These are phyloP conservation scores for Coemansia sp. DNA, from an alignment of 192 early-diverging fungal genomes.

Conservation along the genomic window DNA sequence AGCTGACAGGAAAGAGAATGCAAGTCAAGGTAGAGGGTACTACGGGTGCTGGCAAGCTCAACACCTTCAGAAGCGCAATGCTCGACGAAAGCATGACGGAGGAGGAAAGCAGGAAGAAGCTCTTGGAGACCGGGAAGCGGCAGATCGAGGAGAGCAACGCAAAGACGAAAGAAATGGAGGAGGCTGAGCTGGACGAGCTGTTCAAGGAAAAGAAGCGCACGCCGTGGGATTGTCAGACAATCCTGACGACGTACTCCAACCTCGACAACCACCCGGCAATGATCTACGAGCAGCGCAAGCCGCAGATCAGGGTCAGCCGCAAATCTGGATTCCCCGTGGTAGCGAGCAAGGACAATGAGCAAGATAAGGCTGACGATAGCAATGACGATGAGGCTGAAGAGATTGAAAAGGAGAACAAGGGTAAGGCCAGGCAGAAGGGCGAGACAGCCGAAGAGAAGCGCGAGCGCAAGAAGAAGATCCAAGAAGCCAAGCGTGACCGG, in stretches of 20 bases:
- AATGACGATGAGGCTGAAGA: slow-evolving; percentile 27
- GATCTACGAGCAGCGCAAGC: slow-evolving; percentile 66
- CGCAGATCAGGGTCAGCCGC: slow-evolving; percentile 67
- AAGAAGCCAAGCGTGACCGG: slow-evolving; percentile 66
- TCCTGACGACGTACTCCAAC: slow-evolving; percentile 89
- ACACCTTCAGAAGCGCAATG: slow-evolving; percentile 61
- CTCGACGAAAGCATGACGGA: slow-evolving; percentile 17
- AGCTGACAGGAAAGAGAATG: slow-evolving; percentile 71
- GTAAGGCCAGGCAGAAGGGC: slow-evolving; percentile 68
- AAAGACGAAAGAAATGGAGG: slow-evolving; percentile 34
- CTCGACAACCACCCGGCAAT: slow-evolving; percentile 88
- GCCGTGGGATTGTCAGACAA: slow-evolving; percentile 90
- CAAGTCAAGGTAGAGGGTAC: slow-evolving; percentile 66
- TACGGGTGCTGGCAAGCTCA: slow-evolving; percentile 59
- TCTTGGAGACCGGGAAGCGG: slow-evolving; percentile 25
- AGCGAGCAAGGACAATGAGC: slow-evolving; percentile 28
- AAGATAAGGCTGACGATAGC: slow-evolving; percentile 26
- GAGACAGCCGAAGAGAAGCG: slow-evolving; percentile 95
- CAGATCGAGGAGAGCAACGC: slow-evolving; percentile 31
- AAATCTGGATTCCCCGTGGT: slow-evolving; percentile 73
- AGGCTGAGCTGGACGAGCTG: slow-evolving; percentile 52
- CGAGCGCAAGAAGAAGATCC: slow-evolving; percentile 80
- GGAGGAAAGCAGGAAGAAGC: slow-evolving; percentile 49
- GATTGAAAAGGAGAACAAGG: slow-evolving; percentile 60
- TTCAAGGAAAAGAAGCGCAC: slow-evolving; percentile 60